Evolutionary conservation across 1,284 basidiomycete species (phyloP).

Genomic region (Fistulinella cinereoalba): DNA sequence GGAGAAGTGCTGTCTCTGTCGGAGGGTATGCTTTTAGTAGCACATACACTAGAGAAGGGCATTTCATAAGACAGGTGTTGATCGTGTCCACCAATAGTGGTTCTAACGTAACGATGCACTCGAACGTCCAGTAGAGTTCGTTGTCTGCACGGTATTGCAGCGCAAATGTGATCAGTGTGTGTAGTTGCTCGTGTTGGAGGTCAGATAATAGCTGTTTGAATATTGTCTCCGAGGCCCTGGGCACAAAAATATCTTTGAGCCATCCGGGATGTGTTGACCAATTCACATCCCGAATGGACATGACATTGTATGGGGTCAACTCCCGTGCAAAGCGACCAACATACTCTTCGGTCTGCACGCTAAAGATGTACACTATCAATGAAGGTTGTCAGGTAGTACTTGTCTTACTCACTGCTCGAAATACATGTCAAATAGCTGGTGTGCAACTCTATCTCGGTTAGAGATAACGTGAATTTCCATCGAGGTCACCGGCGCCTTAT

Average conservation of each 20-base stretch:
- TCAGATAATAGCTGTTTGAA: constrained; percentile 33
- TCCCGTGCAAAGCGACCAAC: constrained; percentile 50
- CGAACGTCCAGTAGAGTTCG: constrained; percentile 52
- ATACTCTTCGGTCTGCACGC: constrained; percentile 55
- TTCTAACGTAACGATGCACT: constrained; percentile 32
- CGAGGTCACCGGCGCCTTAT: constrained; percentile 46
- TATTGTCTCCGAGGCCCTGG: constrained; percentile 30
- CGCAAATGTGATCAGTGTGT: constrained; percentile 39
- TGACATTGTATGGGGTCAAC: constrained; percentile 40
- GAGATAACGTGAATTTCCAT: constrained; percentile 68
- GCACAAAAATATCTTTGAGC: constrained; percentile 21
- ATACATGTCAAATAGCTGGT: constrained; percentile 63
- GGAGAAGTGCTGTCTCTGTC: constrained; percentile 32
- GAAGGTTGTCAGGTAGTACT: neutral
- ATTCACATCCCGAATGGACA: constrained; percentile 39
- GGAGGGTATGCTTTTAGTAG: constrained; percentile 49
- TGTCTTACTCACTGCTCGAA: constrained; percentile 55
- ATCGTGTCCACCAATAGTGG: constrained; percentile 37
- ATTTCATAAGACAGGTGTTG: constrained; percentile 43
- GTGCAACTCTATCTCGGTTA: constrained; percentile 59
- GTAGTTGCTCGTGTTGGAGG: constrained; percentile 36
- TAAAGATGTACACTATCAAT: constrained; percentile 21
- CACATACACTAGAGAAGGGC: constrained; percentile 52
- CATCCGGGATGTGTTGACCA: constrained; percentile 42
- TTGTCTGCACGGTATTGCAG: constrained; percentile 50